phyloP scores from a whole-genome alignment of 768 basidiomycete species.

The Cystobasidiopsis lactophilus region DNA sequence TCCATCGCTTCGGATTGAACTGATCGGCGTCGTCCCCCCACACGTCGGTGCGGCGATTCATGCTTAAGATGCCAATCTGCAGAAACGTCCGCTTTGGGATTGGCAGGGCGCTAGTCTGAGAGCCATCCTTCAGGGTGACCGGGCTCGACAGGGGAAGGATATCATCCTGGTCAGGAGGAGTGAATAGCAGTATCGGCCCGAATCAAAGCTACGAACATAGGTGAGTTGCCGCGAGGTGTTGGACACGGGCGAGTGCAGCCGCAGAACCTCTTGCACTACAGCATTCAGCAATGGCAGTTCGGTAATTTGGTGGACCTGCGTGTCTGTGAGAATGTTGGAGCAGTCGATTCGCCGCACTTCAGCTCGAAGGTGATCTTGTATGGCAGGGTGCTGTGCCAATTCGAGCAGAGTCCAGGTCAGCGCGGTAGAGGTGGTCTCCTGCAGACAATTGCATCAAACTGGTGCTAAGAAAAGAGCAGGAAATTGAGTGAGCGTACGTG shows the following conservation, averaged over 20 bases:
- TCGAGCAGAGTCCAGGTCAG: constrained; percentile 4
- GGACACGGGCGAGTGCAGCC: constrained; percentile 60
- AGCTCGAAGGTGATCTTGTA: not conserved
- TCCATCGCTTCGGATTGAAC: constrained; percentile 26
- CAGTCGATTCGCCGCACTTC: not conserved
- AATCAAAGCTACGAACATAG: too few species aligned
- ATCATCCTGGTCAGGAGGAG: constrained; percentile 50
- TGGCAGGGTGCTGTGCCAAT: not conserved
- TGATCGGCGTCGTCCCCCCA: constrained; percentile 47
- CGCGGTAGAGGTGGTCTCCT: not conserved
- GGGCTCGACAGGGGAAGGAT: constrained; percentile 39
- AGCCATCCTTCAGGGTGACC: constrained; percentile 6
- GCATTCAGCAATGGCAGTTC: constrained; percentile 8
- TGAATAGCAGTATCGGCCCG: too few species aligned
- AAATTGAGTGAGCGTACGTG: too few species aligned
- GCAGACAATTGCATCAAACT: not conserved
- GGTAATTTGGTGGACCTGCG: not conserved
- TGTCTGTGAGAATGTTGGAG: not conserved
- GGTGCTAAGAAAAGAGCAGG: too few species aligned
- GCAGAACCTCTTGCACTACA: constrained; percentile 35
- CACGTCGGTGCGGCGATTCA: constrained; percentile 35
- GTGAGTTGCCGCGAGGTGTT: constrained; percentile 57
- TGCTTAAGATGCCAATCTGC: constrained; percentile 37
- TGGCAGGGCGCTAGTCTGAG: constrained; percentile 20
- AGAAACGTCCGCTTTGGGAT: constrained; percentile 35